A percentile compares a stretch with the other conserved stretches of the same genome.
phyloP scores from a whole-genome alignment of 2,329 filamentous ascomycete genomes.

The Botrytis galanthina region DNA sequence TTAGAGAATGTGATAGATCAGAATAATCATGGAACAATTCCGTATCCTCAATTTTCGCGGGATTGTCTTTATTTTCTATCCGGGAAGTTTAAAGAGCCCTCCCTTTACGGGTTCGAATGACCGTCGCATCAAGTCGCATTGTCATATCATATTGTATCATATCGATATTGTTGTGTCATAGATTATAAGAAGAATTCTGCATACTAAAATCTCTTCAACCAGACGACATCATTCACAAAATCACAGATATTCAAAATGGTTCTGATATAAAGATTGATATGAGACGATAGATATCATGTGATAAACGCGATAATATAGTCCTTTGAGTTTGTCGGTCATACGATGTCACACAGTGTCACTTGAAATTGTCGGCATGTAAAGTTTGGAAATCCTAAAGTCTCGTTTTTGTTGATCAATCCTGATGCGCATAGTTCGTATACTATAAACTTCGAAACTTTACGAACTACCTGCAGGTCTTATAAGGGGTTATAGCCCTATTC shows the following conservation, averaged over 20 bases:
- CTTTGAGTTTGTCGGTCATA: neutral
- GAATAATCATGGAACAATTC: neutral
- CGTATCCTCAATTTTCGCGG: neutral
- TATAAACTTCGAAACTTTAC: neutral
- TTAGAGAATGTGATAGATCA: neutral
- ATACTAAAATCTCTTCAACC: neutral
- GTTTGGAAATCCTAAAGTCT: neutral
- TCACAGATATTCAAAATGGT: neutral
- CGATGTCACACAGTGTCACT: neutral
- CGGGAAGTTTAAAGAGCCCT: neutral
- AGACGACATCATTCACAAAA: neutral
- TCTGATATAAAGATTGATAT: neutral
- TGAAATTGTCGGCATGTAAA: neutral
- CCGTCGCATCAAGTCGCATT: neutral
- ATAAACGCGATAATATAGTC: neutral
- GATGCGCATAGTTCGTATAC: neutral
- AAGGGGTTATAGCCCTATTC: neutral
- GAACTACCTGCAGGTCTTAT: neutral
- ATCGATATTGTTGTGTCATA: neutral
- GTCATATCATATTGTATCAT: neutral
- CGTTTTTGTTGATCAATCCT: neutral
- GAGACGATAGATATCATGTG: neutral
- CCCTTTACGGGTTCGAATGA: neutral
- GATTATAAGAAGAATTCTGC: neutral
- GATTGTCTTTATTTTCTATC: neutral